These are phyloP conservation scores for Eragrostis tef DNA, from an alignment of 202 grass and related monocot species.

Conservation along the genomic window DNA sequence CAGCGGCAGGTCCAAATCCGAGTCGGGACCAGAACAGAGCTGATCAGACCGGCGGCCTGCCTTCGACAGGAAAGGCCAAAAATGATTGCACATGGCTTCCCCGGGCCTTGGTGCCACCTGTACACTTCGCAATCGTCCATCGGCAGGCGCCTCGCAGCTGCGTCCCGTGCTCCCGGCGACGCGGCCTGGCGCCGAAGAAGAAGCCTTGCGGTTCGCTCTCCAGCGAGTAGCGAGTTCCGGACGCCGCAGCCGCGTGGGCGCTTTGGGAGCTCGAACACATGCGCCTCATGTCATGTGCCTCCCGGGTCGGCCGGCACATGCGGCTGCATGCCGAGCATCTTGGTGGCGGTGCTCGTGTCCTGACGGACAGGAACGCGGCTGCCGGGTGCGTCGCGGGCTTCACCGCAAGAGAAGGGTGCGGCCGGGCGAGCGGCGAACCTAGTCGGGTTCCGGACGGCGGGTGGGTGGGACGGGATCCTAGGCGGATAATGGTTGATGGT, in stretches of 20 bases:
- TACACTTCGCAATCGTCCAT: not conserved
- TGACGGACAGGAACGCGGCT: not conserved
- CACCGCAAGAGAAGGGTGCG: too few species aligned
- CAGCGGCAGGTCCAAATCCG: not conserved
- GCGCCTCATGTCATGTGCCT: slow-evolving; percentile 9
- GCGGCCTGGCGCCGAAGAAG: too few species aligned
- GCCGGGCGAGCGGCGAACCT: too few species aligned
- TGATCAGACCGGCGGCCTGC: not conserved
- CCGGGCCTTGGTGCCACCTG: not conserved
- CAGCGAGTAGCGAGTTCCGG: not conserved
- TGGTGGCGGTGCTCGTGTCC: not conserved
- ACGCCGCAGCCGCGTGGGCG: not conserved
- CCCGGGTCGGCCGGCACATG: slow-evolving; percentile 29
- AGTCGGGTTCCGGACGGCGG: too few species aligned
- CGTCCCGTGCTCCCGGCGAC: too few species aligned
- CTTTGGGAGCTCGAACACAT: not conserved
- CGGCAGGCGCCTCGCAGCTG: not conserved
- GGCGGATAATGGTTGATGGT: not conserved
- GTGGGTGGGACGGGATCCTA: not conserved
- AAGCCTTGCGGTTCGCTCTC: too few species aligned
- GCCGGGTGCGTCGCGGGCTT: not conserved
- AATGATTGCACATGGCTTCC: slow-evolving; percentile 35
- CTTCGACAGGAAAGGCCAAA: slow-evolving; percentile 24
- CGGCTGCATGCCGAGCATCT: not conserved
- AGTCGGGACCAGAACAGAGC: not conserved